Percentiles rank a stretch among this genome's conserved stretches.
phyloP scores from a whole-genome alignment of 2,329 filamentous ascomycete species.

The Lachnellula arida region DNA sequence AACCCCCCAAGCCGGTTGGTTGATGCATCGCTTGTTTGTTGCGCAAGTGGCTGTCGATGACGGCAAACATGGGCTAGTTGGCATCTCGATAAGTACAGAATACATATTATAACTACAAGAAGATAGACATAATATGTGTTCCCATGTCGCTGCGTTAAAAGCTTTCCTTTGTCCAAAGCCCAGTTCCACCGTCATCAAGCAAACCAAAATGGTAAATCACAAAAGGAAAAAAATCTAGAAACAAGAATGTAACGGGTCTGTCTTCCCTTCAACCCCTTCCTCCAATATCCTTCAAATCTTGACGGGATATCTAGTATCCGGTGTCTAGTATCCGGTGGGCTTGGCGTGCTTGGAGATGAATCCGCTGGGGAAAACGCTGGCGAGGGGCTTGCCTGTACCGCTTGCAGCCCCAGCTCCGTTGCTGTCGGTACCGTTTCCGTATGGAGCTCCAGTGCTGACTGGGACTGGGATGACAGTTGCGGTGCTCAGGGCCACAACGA shows the following conservation, averaged over 20 bases:
- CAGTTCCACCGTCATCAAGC: neutral
- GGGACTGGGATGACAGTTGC: constrained; percentile 25
- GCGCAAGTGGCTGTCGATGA: neutral
- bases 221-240: constrained; percentile 4
- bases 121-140: neutral
- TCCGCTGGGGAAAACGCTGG: constrained; percentile 24
- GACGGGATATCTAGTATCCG: constrained; percentile 2
- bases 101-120: neutral
- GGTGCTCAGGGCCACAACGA: constrained; percentile 18
- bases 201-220: constrained; percentile 1
- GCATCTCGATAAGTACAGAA: neutral
- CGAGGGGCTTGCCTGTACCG: constrained; percentile 22
- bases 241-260: constrained; percentile 11
- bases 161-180: neutral
- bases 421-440: constrained; percentile 24
- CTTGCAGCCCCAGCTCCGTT: constrained; percentile 1
- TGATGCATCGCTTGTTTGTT: neutral
- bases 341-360: constrained; percentile 21
- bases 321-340: constrained; percentile 11
- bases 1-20: constrained; percentile 3
- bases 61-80: neutral
- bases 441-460: constrained; percentile 16
- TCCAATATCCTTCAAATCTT: neutral
- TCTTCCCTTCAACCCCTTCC: neutral
- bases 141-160: neutral